A percentile compares a stretch with the other conserved stretches of the same genome.
Evolutionary conservation across 148 eudicot species (phyloP).

Genomic region (Cornus kousa): DNA sequence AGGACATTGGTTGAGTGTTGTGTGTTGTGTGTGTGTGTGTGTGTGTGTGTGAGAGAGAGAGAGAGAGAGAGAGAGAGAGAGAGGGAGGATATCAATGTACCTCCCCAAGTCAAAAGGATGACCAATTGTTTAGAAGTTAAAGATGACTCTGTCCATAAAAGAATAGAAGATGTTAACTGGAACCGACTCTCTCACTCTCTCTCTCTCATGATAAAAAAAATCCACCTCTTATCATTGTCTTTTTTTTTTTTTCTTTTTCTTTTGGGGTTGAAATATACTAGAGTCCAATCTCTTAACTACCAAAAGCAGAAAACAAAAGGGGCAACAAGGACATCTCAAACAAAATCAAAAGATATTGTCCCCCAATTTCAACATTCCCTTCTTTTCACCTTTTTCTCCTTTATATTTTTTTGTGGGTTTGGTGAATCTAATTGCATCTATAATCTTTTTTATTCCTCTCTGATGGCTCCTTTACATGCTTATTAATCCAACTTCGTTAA

Average conservation of each 20-base stretch:
- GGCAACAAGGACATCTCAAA: conserved; percentile 28
- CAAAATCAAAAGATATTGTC: conserved; percentile 33
- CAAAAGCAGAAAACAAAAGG: conserved; percentile 25
- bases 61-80: too few species aligned
- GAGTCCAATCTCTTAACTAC: conserved; percentile 24
- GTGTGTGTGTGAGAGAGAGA: too few species aligned
- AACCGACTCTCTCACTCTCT: conserved; percentile 18
- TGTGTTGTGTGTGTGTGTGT: too few species aligned
- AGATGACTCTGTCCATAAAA: conserved; percentile 9
- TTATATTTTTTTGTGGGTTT: not conserved
- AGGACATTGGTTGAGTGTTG: too few species aligned
- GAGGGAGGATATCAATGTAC: not conserved
- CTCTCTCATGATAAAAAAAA: not conserved
- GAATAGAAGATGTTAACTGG: conserved; percentile 23
- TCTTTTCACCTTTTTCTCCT: conserved; percentile 7
- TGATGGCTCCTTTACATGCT: not conserved
- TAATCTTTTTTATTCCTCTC: not conserved
- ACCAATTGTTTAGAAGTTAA: not conserved
- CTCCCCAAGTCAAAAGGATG: conserved; percentile 5
- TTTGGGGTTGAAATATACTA: conserved; percentile 24
- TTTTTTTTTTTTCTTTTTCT: conserved; percentile 10
- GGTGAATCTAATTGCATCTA: conserved; percentile 22
- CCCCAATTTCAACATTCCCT: conserved; percentile 26
- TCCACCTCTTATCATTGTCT: conserved; percentile 11
- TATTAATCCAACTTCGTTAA: not conserved